A percentile compares a stretch with the other conserved stretches of the same genome.
Evolutionary conservation across 495 filamentous ascomycete species (phyloP).

Genomic region (Darksidea phi): DNA sequence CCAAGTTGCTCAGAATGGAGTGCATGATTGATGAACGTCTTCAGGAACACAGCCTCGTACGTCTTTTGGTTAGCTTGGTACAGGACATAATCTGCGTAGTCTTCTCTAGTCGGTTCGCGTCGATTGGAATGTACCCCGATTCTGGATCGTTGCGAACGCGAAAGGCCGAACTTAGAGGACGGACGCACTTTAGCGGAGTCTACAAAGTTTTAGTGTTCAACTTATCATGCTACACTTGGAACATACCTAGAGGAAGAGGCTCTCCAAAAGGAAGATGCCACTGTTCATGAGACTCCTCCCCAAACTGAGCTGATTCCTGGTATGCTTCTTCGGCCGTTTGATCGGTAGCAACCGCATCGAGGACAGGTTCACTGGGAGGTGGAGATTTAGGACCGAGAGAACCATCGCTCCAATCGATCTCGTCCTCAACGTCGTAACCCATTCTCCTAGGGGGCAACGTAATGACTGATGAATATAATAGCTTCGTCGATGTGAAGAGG

Average conservation of each 20-base stretch:
- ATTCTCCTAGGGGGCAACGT: background rate
- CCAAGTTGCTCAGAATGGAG: conserved; percentile 3
- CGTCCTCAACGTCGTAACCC: conserved; percentile 12
- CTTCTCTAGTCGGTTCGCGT: background rate
- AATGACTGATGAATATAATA: no score
- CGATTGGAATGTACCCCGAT: background rate
- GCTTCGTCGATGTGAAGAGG: background rate
- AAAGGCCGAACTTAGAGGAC: background rate
- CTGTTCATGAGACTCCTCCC: background rate
- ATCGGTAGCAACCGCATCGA: background rate
- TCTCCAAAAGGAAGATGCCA: background rate
- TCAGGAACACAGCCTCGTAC: conserved; percentile 17
- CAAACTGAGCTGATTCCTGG: background rate
- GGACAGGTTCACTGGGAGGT: background rate
- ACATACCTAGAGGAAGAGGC: background rate
- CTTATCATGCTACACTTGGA: background rate
- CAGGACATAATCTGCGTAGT: conserved; percentile 2
- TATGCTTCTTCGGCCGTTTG: background rate
- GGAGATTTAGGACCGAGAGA: conserved; percentile 1
- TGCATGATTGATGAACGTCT: conserved; percentile 19
- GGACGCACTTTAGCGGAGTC: background rate
- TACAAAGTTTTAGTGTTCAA: background rate
- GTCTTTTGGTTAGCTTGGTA: conserved; percentile 18
- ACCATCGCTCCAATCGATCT: conserved; percentile 15
- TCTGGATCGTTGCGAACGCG: background rate